Evolutionary conservation across 441 rosid genomes (phyloP).

Genomic region (Mallotus japonicus): DNA sequence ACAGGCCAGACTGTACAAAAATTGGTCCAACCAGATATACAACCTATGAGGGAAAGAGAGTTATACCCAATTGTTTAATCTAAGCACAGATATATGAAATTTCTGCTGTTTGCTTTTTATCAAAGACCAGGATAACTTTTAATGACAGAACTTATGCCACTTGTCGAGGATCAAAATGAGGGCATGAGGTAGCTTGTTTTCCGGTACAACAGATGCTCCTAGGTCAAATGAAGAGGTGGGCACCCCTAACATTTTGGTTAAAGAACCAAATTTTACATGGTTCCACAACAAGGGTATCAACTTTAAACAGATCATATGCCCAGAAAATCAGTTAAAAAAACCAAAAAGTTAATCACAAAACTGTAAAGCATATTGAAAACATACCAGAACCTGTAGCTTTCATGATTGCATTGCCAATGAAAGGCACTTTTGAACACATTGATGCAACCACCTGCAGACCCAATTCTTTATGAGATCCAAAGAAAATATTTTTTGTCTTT

Average conservation of each 20-base stretch:
- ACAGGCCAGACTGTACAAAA: neutral
- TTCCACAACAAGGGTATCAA: neutral
- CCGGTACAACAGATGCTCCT: neutral
- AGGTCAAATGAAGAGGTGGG: neutral
- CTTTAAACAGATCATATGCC: neutral
- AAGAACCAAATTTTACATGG: slow-evolving; percentile 3
- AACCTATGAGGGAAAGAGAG: neutral
- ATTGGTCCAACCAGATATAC: neutral
- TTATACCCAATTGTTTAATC: neutral
- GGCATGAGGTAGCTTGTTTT: neutral
- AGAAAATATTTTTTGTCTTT: neutral
- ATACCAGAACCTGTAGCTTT: slow-evolving; percentile 76
- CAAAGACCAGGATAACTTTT: neutral
- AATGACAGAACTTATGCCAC: no score
- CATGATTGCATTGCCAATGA: slow-evolving; percentile 77
- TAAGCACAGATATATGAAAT: neutral
- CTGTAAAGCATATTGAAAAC: slow-evolving; percentile 21
- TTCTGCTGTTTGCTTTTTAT: neutral
- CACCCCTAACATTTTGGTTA: neutral
- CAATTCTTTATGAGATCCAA: neutral
- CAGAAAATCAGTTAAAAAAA: neutral
- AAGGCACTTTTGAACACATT: slow-evolving; percentile 92
- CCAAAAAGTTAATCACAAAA: slow-evolving; percentile 5
- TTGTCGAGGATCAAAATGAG: neutral
- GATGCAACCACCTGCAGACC: slow-evolving; percentile 77